phyloP scores from a whole-genome alignment of 2,329 filamentous ascomycete genomes.

The Furcasterigmium furcatum region DNA sequence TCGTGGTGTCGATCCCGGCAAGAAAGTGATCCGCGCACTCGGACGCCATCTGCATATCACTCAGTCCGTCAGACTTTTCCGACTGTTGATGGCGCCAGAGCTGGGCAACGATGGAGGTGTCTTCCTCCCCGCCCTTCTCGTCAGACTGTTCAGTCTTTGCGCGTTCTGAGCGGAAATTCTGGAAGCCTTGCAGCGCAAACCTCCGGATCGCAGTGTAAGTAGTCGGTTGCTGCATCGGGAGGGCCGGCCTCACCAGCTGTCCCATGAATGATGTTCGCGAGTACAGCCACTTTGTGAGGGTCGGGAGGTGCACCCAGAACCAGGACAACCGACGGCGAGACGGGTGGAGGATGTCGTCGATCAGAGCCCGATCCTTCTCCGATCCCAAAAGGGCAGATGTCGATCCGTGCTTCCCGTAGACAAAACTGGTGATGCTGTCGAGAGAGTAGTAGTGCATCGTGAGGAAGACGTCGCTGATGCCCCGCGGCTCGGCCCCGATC shows the following conservation, averaged over 20 bases:
- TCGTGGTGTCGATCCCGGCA: slow-evolving; percentile 51
- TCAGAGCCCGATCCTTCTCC: slow-evolving; percentile 30
- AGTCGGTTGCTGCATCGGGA: slow-evolving; percentile 46
- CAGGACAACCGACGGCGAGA: slow-evolving; percentile 41
- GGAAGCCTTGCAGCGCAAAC: slow-evolving; percentile 17
- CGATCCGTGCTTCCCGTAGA: slow-evolving; percentile 42
- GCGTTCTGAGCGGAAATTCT: slow-evolving; percentile 11
- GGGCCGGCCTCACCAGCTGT: slow-evolving; percentile 28
- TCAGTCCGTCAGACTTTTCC: slow-evolving; percentile 21
- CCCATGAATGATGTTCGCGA: slow-evolving; percentile 32
- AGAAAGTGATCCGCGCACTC: slow-evolving; percentile 51
- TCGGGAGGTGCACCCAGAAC: slow-evolving; percentile 43
- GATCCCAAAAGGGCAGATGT: slow-evolving; percentile 38
- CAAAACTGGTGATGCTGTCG: slow-evolving; percentile 48
- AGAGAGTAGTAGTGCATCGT: slow-evolving; percentile 50
- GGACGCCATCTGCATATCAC: slow-evolving; percentile 44
- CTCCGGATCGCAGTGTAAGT: slow-evolving; percentile 47
- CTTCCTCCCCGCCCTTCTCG: slow-evolving; percentile 9
- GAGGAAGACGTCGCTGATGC: slow-evolving; percentile 39
- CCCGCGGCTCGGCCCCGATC: slow-evolving; percentile 27
- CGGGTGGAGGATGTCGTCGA: slow-evolving; percentile 46
- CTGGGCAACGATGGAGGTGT: slow-evolving; percentile 29
- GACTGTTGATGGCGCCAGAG: slow-evolving; percentile 29
- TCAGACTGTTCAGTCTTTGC: too few species aligned
- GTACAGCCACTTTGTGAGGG: slow-evolving; percentile 45